Conservation (phyloP, 1,284 basidiomycete species). For the Trichosporon faecale region DNA sequence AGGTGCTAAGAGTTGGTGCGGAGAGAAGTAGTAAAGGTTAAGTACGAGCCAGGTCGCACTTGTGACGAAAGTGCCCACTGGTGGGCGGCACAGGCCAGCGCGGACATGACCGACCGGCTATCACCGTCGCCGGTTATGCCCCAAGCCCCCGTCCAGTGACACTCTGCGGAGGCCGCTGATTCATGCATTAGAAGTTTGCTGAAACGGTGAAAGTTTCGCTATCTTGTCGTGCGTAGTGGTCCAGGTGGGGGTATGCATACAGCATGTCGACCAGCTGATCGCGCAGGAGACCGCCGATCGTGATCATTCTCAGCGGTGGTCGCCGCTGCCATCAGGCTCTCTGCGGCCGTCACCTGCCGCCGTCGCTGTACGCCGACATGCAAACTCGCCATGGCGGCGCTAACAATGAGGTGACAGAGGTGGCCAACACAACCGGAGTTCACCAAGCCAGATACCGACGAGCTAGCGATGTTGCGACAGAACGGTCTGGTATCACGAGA, state of each 20-base stretch:
- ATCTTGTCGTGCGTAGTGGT: neutral
- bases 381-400: neutral
- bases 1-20: neutral
- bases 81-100: neutral
- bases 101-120: slow-evolving; percentile 12
- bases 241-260: neutral
- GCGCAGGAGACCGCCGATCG: neutral
- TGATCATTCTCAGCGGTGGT: neutral
- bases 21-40: neutral
- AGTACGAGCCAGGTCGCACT: neutral
- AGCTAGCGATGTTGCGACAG: neutral
- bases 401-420: neutral
- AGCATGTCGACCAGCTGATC: neutral
- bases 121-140: neutral
- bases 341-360: neutral
- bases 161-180: neutral
- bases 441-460: neutral
- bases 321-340: neutral
- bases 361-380: neutral
- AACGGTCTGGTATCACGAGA: neutral
- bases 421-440: neutral
- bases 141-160: neutral
- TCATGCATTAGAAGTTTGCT: neutral
- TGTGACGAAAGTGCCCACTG: slow-evolving; percentile 1
- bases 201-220: neutral